phyloP scores from a whole-genome alignment of 495 filamentous ascomycete species.

The Xylaria castorea region DNA sequence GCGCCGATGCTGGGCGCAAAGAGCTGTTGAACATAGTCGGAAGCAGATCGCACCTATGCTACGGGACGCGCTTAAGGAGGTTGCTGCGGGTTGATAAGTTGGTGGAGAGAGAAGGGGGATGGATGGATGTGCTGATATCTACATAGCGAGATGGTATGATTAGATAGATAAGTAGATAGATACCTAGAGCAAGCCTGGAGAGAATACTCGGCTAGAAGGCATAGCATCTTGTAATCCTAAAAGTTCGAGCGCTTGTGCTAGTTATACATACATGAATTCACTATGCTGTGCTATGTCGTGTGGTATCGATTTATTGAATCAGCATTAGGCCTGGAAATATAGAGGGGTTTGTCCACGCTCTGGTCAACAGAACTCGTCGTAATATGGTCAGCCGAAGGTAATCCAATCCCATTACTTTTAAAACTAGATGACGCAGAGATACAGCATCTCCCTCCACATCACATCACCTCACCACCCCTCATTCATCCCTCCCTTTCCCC shows the following conservation, averaged over 20 bases:
- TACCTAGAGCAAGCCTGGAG: not conserved
- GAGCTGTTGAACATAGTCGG: conserved; percentile 70
- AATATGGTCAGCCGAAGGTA: not conserved
- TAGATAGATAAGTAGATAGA: not conserved
- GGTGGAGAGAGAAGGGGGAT: not conserved
- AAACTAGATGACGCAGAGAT: not conserved
- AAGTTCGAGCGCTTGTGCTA: no score
- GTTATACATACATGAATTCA: not conserved
- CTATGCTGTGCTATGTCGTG: not conserved
- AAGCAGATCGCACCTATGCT: conserved; percentile 91
- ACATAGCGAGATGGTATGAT: not conserved
- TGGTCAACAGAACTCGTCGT: not conserved
- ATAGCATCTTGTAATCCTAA: not conserved
- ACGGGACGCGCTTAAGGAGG: conserved; percentile 64
- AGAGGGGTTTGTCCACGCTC: not conserved
- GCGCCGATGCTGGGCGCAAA: conserved; percentile 71
- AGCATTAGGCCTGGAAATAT: not conserved
- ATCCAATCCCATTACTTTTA: not conserved
- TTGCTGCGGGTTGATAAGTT: conserved; percentile 12
- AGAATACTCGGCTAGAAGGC: not conserved
- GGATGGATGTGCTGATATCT: not conserved
- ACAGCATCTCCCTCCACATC: not conserved
- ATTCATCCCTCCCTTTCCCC: not conserved
- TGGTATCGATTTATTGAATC: not conserved
- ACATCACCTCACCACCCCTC: not conserved